Conservation (phyloP, 2,329 filamentous ascomycete genomes). For the Spiromastix sp. region DNA sequence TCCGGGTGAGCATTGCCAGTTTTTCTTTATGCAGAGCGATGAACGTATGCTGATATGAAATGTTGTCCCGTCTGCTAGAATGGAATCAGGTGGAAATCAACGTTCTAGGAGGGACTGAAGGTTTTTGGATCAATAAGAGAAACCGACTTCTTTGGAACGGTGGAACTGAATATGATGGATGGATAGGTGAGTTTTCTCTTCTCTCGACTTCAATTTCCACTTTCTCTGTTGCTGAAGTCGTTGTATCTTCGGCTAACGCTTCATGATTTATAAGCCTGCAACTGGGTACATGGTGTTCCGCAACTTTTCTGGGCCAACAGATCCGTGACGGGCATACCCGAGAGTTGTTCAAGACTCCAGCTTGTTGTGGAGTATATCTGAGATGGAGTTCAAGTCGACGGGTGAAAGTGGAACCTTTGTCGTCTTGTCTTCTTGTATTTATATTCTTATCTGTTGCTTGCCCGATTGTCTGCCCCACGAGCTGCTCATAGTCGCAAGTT, state of each 20-base stretch:
- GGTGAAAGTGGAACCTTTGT: neutral
- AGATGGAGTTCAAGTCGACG: slow-evolving; percentile 5
- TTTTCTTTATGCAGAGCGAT: neutral
- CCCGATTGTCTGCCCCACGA: no score
- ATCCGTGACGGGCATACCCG: slow-evolving; percentile 17
- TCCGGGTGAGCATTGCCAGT: no score
- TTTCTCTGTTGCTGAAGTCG: neutral
- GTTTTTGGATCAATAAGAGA: slow-evolving; percentile 20
- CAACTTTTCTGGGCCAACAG: slow-evolving; percentile 29
- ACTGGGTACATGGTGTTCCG: slow-evolving; percentile 30
- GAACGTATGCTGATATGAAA: no score
- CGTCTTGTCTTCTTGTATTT: no score
- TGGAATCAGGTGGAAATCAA: slow-evolving; percentile 29
- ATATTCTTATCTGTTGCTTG: no score
- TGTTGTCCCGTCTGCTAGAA: no score
- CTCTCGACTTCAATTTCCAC: slow-evolving; percentile 3
- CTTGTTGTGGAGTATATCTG: slow-evolving; percentile 18
- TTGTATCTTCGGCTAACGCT: neutral
- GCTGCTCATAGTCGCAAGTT: no score
- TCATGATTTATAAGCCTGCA: slow-evolving; percentile 21
- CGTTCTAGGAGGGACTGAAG: slow-evolving; percentile 19
- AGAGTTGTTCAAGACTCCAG: slow-evolving; percentile 24
- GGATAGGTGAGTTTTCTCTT: slow-evolving; percentile 25
- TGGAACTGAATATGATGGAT: slow-evolving; percentile 26
- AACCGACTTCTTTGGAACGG: slow-evolving; percentile 17